These are phyloP conservation scores for Ustilago vetiveriae DNA, from an alignment of 1,284 basidiomycete species.

Conservation along the genomic window DNA sequence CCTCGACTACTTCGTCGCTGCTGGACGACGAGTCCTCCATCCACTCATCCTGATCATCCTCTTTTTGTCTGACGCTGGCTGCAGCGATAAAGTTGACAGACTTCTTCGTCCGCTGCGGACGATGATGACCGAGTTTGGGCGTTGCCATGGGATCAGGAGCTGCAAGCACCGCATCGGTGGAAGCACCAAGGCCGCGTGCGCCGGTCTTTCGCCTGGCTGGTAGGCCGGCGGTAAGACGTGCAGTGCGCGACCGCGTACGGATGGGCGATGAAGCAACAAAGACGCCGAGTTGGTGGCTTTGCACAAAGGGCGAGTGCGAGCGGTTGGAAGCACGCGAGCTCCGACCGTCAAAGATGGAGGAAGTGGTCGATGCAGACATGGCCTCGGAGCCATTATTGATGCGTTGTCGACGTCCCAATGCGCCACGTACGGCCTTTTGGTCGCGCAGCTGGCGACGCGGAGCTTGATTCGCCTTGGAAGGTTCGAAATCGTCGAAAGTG, in stretches of 20 bases:
- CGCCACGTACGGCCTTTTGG: constrained; percentile 11
- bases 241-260: constrained; percentile 40
- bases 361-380: constrained; percentile 36
- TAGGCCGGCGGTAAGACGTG: constrained; percentile 14
- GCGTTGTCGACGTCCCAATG: constrained; percentile 17
- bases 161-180: constrained; percentile 15
- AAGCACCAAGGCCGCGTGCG: constrained; percentile 4
- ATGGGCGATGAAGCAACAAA: constrained; percentile 53
- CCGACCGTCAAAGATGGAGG: constrained; percentile 38
- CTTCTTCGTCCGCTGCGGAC: constrained; percentile 23
- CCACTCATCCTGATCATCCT: constrained; percentile 19
- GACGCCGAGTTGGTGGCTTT: constrained; percentile 24
- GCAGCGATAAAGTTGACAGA: constrained; percentile 23
- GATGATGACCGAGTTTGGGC: constrained; percentile 24
- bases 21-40: constrained; percentile 32
- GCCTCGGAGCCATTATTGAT: constrained; percentile 27
- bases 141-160: constrained; percentile 28
- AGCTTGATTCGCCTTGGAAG: constrained; percentile 17
- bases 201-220: constrained; percentile 18
- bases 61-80: not conserved
- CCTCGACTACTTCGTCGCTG: constrained; percentile 16
- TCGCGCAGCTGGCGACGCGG: constrained; percentile 33
- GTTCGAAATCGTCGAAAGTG: constrained; percentile 35
- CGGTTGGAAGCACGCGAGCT: constrained; percentile 38
- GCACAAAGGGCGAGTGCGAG: constrained; percentile 28